A percentile compares a stretch with the other conserved stretches of the same genome.
phyloP scores from a whole-genome alignment of 1,284 basidiomycete genomes.

The Moesziomyces sp. region DNA sequence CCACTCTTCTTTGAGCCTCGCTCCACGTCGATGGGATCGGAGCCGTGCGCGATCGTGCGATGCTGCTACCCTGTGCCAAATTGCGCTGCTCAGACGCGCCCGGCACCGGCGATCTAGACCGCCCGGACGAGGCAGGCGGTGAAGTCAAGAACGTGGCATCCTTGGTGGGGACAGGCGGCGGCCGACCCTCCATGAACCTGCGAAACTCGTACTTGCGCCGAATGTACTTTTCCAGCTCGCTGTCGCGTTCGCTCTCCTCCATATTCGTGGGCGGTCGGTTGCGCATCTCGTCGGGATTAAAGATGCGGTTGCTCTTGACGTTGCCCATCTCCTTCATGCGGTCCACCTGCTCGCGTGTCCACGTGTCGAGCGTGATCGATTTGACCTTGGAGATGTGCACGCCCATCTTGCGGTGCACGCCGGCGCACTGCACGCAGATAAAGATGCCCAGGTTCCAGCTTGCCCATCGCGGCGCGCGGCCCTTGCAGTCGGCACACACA shows the following conservation, averaged over 20 bases:
- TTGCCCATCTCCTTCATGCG: constrained; percentile 82
- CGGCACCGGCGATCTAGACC: constrained; percentile 15
- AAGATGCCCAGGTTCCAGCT: constrained; percentile 75
- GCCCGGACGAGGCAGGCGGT: constrained; percentile 16
- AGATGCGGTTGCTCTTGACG: constrained; percentile 77
- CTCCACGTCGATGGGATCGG: constrained; percentile 55
- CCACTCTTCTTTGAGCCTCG: constrained; percentile 42
- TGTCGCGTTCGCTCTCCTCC: constrained; percentile 79
- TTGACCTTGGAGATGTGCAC: constrained; percentile 75
- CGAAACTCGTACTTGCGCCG: constrained; percentile 73
- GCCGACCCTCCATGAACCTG: constrained; percentile 51
- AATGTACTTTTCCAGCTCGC: constrained; percentile 85
- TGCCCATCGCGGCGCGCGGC: constrained; percentile 80
- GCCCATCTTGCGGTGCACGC: constrained; percentile 87
- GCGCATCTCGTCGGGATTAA: constrained; percentile 79
- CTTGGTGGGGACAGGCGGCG: constrained; percentile 56
- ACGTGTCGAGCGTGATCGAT: constrained; percentile 82
- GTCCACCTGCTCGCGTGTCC: constrained; percentile 84
- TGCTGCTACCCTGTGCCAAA: constrained; percentile 27
- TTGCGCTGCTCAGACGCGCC: constrained; percentile 1
- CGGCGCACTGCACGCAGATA: constrained; percentile 79
- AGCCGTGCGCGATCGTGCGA: constrained; percentile 49
- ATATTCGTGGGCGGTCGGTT: constrained; percentile 82
- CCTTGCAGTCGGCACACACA: constrained; percentile 85
- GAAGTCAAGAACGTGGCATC: constrained; percentile 47